Conservation (phyloP, 176 grass and related monocot genomes). For the Canna indica region DNA sequence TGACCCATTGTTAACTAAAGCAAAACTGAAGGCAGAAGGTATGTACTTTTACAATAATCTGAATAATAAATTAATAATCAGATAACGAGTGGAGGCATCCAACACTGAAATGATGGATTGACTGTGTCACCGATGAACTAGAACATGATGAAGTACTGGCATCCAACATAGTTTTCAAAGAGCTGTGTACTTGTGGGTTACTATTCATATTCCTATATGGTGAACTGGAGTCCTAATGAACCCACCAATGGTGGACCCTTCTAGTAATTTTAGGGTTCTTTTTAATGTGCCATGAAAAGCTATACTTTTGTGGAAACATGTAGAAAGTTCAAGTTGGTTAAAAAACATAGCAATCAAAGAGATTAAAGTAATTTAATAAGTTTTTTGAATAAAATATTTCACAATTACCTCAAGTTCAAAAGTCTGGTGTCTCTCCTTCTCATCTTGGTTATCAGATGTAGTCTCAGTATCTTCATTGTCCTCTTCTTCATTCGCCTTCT, state of each 20-base stretch:
- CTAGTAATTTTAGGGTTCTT: not conserved
- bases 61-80: not conserved
- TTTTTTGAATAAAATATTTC: not conserved
- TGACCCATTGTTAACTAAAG: not conserved
- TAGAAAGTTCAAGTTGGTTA: not conserved
- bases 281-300: not conserved
- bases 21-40: not conserved
- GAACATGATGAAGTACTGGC: too few species aligned
- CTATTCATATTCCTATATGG: not conserved
- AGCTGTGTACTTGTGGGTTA: too few species aligned
- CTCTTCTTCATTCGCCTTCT: slow-evolving; percentile 57
- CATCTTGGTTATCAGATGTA: slow-evolving; percentile 47
- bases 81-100: not conserved
- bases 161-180: too few species aligned
- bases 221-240: not conserved
- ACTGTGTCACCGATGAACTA: too few species aligned
- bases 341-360: not conserved
- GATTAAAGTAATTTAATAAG: not conserved
- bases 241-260: not conserved
- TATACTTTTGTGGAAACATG: not conserved
- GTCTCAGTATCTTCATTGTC: slow-evolving; percentile 48
- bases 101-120: too few species aligned
- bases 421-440: slow-evolving; percentile 53
- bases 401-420: slow-evolving; percentile 84
- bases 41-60: not conserved